Evolutionary conservation across 1,139 yeast genomes (phyloP), one percentile per base, ranked within the genome.

Genomic region (Pneumocystis wakefieldiae): DNA sequence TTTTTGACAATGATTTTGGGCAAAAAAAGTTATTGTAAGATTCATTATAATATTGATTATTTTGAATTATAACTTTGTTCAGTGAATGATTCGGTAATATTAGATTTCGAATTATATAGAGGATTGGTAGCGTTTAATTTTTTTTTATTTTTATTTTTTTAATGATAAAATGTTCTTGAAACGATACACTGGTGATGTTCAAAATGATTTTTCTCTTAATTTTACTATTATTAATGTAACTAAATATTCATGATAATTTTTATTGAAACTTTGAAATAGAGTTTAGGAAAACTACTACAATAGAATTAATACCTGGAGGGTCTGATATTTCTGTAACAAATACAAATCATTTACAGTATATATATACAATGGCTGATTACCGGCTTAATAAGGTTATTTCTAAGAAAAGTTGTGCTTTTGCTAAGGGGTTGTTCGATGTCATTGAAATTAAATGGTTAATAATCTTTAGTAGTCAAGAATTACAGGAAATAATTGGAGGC

Each of bases 401-500:
- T 57, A 72, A 79, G 0, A 95, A 86, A 69, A 80, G 88, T 0
- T 76, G 76, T 48, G 78, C 80, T 62, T 91, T 94, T 71, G 75
- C 87, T 53, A 80, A 78, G 38, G 98, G 98, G 0, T 73, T 92
- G 64, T 81, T 80, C 68, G 81, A 81, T 65, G 77, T 92, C 24
- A 83, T 92, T 14, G 79, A 85, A 6, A 82, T 85, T 1, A 79
- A 79, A 61, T 88, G 96, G 96, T 76, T 92, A 57, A 80, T 81
- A 57, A 83, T 92, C 85, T 92, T 92, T 75, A 89, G 87, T 71
- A 84, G 95, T 0, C 76, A 76, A 61, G 98, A 92, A 71, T 75
- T 91, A 32, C 96, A 89, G 72, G 83, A 85, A 79, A 77, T 94
- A 53, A 85, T 92, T 2, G 86, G 95, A 12, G 97, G 97, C 8